Conservation (phyloP, 768 basidiomycete genomes). For the Boletus rex-veris region DNA sequence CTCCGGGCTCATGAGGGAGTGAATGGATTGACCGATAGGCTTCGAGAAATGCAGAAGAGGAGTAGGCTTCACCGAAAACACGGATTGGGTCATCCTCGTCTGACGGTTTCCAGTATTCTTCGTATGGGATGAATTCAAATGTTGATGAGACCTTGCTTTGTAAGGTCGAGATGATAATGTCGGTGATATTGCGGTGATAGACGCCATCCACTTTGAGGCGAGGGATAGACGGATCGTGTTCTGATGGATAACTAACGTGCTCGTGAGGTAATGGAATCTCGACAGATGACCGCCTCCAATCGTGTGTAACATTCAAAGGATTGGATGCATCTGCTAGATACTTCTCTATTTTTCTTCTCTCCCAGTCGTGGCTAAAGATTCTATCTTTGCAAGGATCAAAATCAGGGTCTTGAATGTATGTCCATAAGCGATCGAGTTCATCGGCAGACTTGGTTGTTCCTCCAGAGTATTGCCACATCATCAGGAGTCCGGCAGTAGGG, state of each 20-base stretch:
- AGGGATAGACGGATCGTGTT: background rate
- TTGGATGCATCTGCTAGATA: background rate
- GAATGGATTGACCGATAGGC: background rate
- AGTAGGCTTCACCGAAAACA: background rate
- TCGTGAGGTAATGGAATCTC: background rate
- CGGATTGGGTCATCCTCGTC: background rate
- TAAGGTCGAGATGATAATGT: no score
- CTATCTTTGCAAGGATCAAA: background rate
- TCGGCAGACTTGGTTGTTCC: no score
- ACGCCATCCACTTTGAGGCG: background rate
- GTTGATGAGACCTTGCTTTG: background rate
- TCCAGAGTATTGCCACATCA: background rate
- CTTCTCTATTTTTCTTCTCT: background rate
- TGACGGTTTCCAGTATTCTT: background rate
- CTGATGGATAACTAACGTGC: background rate
- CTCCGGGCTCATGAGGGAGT: background rate
- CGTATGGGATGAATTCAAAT: background rate
- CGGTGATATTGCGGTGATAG: background rate
- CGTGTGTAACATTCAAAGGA: background rate
- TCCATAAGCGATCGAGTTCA: background rate
- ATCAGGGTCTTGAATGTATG: background rate
- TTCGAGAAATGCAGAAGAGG: background rate
- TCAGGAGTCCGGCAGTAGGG: background rate
- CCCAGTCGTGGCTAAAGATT: background rate
- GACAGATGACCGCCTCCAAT: background rate